phyloP scores from a whole-genome alignment of 2,329 filamentous ascomycete genomes.

The Ascocoryne sarcoides region DNA sequence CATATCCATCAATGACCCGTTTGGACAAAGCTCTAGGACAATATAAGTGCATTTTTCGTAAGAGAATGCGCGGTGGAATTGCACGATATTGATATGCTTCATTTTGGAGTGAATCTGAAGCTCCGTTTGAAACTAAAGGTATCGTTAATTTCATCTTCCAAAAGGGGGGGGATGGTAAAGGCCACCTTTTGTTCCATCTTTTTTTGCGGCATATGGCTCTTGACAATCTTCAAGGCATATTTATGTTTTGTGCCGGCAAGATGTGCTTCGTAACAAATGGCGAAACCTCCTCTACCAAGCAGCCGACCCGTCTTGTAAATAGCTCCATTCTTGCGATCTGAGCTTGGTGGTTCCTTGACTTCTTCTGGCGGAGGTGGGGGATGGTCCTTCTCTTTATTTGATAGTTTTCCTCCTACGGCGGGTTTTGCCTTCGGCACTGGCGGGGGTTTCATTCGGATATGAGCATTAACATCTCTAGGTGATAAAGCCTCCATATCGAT shows the following conservation, averaged over 20 bases:
- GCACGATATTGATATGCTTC: constrained; percentile 89
- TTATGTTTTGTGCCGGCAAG: constrained; percentile 56
- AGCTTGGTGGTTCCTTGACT: constrained; percentile 54
- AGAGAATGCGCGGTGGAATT: constrained; percentile 89
- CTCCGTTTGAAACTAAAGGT: constrained; percentile 62
- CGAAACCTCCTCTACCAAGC: constrained; percentile 74
- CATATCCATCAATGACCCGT: constrained; percentile 96
- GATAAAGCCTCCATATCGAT: constrained; percentile 55
- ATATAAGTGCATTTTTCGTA: constrained; percentile 87
- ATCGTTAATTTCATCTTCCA: no score
- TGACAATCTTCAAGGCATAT: constrained; percentile 75
- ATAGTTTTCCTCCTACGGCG: constrained; percentile 32
- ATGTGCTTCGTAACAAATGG: constrained; percentile 69
- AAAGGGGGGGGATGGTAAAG: no score
- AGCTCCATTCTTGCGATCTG: constrained; percentile 60
- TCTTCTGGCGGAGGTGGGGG: constrained; percentile 54
- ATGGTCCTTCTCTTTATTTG: constrained; percentile 49
- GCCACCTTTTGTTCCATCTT: constrained; percentile 79
- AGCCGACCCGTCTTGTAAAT: constrained; percentile 66
- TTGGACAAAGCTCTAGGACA: constrained; percentile 86
- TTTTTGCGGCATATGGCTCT: constrained; percentile 67
- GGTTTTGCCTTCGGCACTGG: constrained; percentile 35
- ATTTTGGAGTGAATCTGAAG: constrained; percentile 98
- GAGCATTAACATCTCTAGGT: constrained; percentile 55
- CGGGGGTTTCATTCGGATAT: constrained; percentile 43